phyloP scores from a whole-genome alignment of 768 basidiomycete genomes.

The Kwoniella dejecticola region DNA sequence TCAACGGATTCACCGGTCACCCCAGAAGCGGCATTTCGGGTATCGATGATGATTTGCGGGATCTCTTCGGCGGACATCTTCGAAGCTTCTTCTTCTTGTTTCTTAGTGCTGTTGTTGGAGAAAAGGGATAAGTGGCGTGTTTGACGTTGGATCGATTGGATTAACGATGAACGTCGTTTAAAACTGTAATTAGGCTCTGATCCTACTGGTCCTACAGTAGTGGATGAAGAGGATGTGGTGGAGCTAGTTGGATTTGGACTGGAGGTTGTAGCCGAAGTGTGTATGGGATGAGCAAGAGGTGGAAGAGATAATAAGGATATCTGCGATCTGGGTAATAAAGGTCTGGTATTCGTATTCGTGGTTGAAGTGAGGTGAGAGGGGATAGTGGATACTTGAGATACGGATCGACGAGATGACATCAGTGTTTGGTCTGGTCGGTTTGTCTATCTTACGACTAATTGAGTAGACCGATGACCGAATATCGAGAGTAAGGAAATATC shows the following conservation, averaged over 20 bases:
- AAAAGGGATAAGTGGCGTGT: background rate
- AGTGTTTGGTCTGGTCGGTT: background rate
- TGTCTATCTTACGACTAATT: no score
- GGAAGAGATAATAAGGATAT: conserved; percentile 25
- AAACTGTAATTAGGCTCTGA: no score
- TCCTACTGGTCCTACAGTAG: background rate
- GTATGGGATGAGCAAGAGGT: conserved; percentile 9
- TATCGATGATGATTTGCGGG: conserved; percentile 44
- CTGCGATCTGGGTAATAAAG: conserved; percentile 20
- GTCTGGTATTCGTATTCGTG: conserved; percentile 9
- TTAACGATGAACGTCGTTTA: background rate
- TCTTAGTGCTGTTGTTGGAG: background rate
- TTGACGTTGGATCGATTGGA: conserved; percentile 4
- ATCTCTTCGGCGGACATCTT: conserved; percentile 33
- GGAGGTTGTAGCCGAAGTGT: conserved; percentile 1
- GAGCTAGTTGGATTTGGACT: no score
- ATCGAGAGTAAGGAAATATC: background rate
- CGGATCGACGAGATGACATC: conserved; percentile 14
- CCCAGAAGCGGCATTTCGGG: conserved; percentile 46
- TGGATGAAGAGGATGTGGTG: background rate
- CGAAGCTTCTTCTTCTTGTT: conserved; percentile 1
- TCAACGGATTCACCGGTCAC: conserved; percentile 57
- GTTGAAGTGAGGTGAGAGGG: background rate
- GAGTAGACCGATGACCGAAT: conserved; percentile 3
- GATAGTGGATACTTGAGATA: background rate